Evolutionary conservation across 495 filamentous ascomycete species (phyloP).

Genomic region (Talaromyces ruber): DNA sequence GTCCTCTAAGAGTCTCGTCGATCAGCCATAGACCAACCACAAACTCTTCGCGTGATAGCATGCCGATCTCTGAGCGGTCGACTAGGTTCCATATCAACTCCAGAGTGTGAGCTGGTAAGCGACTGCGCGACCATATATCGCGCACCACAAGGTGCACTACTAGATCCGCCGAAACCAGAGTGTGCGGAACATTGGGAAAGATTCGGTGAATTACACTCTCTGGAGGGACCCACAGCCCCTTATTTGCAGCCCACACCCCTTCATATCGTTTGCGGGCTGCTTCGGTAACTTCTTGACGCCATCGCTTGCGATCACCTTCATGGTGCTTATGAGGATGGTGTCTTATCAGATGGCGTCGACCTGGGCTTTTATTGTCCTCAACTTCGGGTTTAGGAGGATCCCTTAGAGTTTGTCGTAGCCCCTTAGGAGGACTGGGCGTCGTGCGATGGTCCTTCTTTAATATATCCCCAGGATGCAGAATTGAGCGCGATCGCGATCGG

Average conservation of each 20-base stretch:
- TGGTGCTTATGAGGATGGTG: slow-evolving; percentile 78
- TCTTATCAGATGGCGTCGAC: slow-evolving; percentile 35
- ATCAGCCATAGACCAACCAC: slow-evolving; percentile 94
- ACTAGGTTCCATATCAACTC: slow-evolving; percentile 84
- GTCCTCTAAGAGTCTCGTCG: slow-evolving; percentile 78
- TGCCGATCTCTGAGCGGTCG: slow-evolving; percentile 50
- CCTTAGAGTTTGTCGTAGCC: slow-evolving; percentile 69
- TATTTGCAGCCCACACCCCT: slow-evolving; percentile 93
- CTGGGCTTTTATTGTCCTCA: slow-evolving; percentile 44
- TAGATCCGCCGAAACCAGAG: slow-evolving; percentile 29
- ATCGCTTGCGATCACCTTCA: slow-evolving; percentile 79
- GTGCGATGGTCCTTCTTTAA: slow-evolving; percentile 29
- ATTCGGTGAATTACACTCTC: slow-evolving; percentile 4
- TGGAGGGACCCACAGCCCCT: slow-evolving; percentile 49
- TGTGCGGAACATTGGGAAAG: neutral
- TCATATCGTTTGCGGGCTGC: slow-evolving; percentile 86
- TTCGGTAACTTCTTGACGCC: slow-evolving; percentile 68
- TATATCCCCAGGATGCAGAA: slow-evolving; percentile 26
- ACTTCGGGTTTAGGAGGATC: slow-evolving; percentile 49
- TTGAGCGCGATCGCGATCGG: slow-evolving; percentile 34
- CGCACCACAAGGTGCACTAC: slow-evolving; percentile 73
- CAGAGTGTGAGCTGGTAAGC: slow-evolving; percentile 57
- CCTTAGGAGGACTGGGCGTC: slow-evolving; percentile 47
- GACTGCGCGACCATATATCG: slow-evolving; percentile 78
- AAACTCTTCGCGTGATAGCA: slow-evolving; percentile 71